A percentile compares a stretch with the other conserved stretches of the same genome.
These are phyloP conservation scores for Globisporangium emineosum DNA, from an alignment of 352 stramenopile genomes.

Conservation along the genomic window DNA sequence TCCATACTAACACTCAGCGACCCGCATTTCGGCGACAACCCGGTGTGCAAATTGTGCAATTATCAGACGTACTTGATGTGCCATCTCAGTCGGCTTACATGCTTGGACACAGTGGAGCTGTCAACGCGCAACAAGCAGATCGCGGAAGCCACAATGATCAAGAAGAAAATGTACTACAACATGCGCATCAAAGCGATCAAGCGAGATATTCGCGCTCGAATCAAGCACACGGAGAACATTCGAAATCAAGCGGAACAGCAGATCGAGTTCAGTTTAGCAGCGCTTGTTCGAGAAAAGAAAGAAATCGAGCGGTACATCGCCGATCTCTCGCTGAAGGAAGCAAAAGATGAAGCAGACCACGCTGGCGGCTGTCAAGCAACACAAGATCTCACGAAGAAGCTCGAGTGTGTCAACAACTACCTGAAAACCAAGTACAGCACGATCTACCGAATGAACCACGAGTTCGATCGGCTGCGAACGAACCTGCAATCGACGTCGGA, in stretches of 20 bases:
- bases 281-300: conserved; percentile 55
- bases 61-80: conserved; percentile 92
- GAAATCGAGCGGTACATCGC: conserved; percentile 54
- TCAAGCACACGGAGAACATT: conserved; percentile 45
- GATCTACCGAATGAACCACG: conserved; percentile 55
- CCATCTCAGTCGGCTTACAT: conserved; percentile 66
- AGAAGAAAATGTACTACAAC: conserved; percentile 96
- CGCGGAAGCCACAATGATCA: conserved; percentile 89
- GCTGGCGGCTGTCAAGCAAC: conserved; percentile 9
- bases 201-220: conserved; percentile 58
- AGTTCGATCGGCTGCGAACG: conserved; percentile 48
- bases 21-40: conserved; percentile 89
- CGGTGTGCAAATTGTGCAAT: conserved; percentile 90
- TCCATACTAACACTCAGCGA: conserved; percentile 73
- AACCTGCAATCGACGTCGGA: conserved; percentile 56
- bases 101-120: conserved; percentile 76
- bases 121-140: conserved; percentile 82
- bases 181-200: conserved; percentile 92
- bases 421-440: conserved; percentile 34
- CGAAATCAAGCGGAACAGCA: conserved; percentile 48
- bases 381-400: conserved; percentile 35
- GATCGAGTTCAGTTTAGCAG: conserved; percentile 39
- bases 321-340: conserved; percentile 8
- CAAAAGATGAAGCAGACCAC: conserved; percentile 1
- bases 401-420: conserved; percentile 34